Evolutionary conservation across 768 basidiomycete species (phyloP).

Genomic region (Mycena rebaudengoi): DNA sequence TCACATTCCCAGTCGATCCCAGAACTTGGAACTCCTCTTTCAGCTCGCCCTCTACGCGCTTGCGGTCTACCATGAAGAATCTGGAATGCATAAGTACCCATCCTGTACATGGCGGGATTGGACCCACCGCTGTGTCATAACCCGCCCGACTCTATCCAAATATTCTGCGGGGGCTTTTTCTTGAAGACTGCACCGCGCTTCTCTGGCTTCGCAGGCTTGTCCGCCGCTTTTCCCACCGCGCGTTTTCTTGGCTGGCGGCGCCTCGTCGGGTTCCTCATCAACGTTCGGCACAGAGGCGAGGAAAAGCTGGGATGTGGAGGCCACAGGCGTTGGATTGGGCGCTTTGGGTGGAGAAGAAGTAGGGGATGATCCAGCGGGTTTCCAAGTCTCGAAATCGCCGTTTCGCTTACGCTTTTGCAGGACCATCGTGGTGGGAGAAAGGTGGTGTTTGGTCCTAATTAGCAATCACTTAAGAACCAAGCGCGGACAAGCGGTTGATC

Average conservation of each 20-base stretch:
- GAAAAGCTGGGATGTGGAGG: constrained; percentile 1
- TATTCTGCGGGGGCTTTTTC: constrained; percentile 58
- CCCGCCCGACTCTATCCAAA: constrained; percentile 62
- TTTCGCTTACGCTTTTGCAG: constrained; percentile 38
- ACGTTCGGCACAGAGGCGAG: too few relatives aligned
- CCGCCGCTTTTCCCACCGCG: constrained; percentile 33
- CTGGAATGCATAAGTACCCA: constrained; percentile 36
- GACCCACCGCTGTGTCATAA: constrained; percentile 58
- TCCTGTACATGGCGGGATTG: neutral
- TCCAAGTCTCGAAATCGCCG: constrained; percentile 36
- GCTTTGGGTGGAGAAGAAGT: neutral
- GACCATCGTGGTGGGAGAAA: constrained; percentile 22
- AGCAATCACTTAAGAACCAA: too few relatives aligned
- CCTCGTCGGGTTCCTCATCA: neutral
- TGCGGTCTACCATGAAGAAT: constrained; percentile 81
- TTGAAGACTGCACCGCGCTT: constrained; percentile 60
- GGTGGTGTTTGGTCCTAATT: neutral
- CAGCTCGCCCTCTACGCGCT: constrained; percentile 56
- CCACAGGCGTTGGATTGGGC: neutral
- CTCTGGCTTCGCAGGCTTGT: constrained; percentile 39
- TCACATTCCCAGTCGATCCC: constrained; percentile 83
- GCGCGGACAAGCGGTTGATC: too few relatives aligned
- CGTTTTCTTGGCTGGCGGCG: constrained; percentile 24
- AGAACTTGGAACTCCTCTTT: constrained; percentile 74
- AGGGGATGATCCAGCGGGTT: neutral